Percentiles rank a stretch among this genome's conserved stretches.
phyloP scores from a whole-genome alignment of 371 early-diverging fungal species.

The Haplosporangium sp. region DNA sequence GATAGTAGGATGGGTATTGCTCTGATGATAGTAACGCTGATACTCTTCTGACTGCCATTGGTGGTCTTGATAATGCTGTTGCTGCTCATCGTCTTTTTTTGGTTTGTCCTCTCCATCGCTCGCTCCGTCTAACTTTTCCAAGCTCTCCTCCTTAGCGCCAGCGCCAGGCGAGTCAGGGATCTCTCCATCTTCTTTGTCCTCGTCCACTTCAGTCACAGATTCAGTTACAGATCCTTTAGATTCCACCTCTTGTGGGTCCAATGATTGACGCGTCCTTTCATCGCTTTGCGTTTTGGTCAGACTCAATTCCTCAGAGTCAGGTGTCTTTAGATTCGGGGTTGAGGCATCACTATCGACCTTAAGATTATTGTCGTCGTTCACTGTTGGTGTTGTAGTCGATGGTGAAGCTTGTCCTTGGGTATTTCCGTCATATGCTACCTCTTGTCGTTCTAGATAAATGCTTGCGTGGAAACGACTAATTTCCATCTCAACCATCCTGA shows the following conservation, averaged over 20 bases:
- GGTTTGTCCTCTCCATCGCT: constrained; percentile 26
- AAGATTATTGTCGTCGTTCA: not conserved
- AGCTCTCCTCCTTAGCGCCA: constrained; percentile 17
- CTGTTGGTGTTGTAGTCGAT: not conserved
- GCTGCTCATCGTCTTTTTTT: constrained; percentile 6
- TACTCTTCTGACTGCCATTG: constrained; percentile 32
- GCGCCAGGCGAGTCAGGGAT: constrained; percentile 54
- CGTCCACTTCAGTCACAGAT: not conserved
- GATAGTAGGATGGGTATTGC: constrained; percentile 10
- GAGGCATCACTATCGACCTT: not conserved
- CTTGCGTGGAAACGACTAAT: constrained; percentile 61
- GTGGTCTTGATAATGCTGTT: constrained; percentile 27
- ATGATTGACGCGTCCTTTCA: not conserved
- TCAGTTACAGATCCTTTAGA: not conserved
- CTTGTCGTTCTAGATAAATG: constrained; percentile 52
- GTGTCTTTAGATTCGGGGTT: not conserved
- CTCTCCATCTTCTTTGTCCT: constrained; percentile 22
- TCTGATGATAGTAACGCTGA: constrained; percentile 39
- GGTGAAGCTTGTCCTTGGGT: not conserved
- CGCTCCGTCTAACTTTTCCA: constrained; percentile 3
- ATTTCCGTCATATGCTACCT: constrained; percentile 2
- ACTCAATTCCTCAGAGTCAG: not conserved
- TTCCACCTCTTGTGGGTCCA: not conserved
- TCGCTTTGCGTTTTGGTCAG: not conserved
- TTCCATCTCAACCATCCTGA: constrained; percentile 59